Conservation (phyloP, 2,329 filamentous ascomycete genomes). For the Xylaria sp. region DNA sequence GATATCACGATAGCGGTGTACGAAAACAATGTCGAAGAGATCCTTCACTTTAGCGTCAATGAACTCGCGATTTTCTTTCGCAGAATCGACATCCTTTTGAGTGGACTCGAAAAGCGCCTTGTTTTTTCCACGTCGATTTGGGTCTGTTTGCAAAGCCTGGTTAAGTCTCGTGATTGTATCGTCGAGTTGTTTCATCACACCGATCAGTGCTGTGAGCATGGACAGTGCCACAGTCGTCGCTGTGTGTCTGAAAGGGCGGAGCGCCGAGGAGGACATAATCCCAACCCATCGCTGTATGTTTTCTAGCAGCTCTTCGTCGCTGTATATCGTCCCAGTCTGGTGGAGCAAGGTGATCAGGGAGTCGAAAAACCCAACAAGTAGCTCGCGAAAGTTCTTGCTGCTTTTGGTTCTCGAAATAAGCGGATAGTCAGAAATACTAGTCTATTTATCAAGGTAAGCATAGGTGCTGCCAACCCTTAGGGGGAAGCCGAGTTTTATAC, state of each 20-base stretch:
- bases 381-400: constrained; percentile 76
- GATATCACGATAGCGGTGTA: constrained; percentile 93
- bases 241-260: constrained; percentile 92
- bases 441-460: constrained; percentile 61
- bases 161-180: constrained; percentile 75
- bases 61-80: constrained; percentile 70
- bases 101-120: constrained; percentile 78
- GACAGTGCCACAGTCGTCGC: constrained; percentile 83
- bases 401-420: constrained; percentile 82
- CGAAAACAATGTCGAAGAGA: constrained; percentile 90
- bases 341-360: constrained; percentile 79
- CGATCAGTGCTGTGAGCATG: constrained; percentile 78
- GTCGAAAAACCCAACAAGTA: constrained; percentile 79
- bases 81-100: constrained; percentile 72
- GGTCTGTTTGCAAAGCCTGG: constrained; percentile 79
- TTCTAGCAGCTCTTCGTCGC: constrained; percentile 77
- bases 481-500: constrained; percentile 52
- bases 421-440: constrained; percentile 81
- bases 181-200: constrained; percentile 72
- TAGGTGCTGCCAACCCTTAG: not conserved
- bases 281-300: constrained; percentile 90
- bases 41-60: constrained; percentile 78
- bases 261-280: constrained; percentile 85
- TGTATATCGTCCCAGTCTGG: constrained; percentile 81
- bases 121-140: constrained; percentile 73